phyloP scores from a whole-genome alignment of 1,284 basidiomycete species.

The Tremellales sp. region DNA sequence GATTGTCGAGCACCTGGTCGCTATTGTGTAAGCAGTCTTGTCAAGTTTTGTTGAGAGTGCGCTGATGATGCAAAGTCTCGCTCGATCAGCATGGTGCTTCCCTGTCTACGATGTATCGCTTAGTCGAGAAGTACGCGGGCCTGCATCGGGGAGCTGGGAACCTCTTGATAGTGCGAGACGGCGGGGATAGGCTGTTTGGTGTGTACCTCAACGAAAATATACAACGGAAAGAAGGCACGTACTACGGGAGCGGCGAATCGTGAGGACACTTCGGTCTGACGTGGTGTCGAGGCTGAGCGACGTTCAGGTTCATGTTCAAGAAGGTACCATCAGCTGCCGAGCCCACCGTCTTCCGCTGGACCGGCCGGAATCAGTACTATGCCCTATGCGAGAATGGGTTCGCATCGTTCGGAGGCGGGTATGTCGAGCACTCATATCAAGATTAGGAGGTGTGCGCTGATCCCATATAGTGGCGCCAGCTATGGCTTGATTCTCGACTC shows the following conservation, averaged over 20 bases:
- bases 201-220: constrained; percentile 75
- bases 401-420: constrained; percentile 89
- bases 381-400: constrained; percentile 74
- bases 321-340: constrained; percentile 50
- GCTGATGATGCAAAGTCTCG: constrained; percentile 52
- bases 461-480: constrained; percentile 66
- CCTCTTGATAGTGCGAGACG: constrained; percentile 61
- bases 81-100: constrained; percentile 94
- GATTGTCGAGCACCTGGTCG: constrained; percentile 75
- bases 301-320: constrained; percentile 70
- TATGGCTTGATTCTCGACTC: constrained; percentile 90
- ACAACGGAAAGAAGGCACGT: constrained; percentile 56
- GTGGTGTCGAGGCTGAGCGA: not conserved
- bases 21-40: constrained; percentile 60
- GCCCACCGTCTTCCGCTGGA: constrained; percentile 67
- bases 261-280: constrained; percentile 50
- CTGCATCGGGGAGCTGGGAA: constrained; percentile 50
- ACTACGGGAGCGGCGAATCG: constrained; percentile 83
- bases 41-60: not conserved
- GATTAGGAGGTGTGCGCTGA: not conserved
- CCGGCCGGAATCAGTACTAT: constrained; percentile 86
- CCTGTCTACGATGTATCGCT: constrained; percentile 75
- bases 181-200: constrained; percentile 65
- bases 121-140: constrained; percentile 51
- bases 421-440: constrained; percentile 38